Percentiles rank a stretch among this genome's conserved stretches.
These are phyloP conservation scores for Xylaria sp. DNA, from an alignment of 2,329 filamentous ascomycete species.

Conservation along the genomic window DNA sequence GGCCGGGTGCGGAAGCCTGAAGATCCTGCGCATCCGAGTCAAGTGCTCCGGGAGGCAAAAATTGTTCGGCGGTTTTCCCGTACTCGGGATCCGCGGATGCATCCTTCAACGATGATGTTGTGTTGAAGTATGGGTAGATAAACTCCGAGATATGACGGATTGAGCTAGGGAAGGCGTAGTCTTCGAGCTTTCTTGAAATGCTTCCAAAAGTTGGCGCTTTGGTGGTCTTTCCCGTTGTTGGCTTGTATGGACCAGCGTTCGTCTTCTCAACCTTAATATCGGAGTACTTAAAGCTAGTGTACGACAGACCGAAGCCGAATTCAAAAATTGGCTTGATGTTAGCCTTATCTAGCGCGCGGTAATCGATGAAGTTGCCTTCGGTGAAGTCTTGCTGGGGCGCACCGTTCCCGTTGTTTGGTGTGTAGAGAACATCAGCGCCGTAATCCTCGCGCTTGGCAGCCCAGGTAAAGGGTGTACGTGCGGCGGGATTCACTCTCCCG, in stretches of 20 bases:
- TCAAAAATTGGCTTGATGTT: conserved; percentile 78
- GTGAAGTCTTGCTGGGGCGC: conserved; percentile 79
- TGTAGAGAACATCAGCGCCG: conserved; percentile 73
- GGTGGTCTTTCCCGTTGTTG: conserved; percentile 70
- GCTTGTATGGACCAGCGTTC: conserved; percentile 63
- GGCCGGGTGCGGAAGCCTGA: conserved; percentile 55
- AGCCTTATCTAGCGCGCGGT: conserved; percentile 77
- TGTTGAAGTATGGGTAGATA: conserved; percentile 80
- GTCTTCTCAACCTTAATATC: conserved; percentile 68
- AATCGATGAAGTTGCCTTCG: conserved; percentile 86
- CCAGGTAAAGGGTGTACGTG: conserved; percentile 84
- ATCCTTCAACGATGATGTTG: conserved; percentile 63
- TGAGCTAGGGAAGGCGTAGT: conserved; percentile 74
- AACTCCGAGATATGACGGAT: conserved; percentile 64
- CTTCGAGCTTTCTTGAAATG: conserved; percentile 68
- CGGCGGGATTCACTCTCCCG: conserved; percentile 80
- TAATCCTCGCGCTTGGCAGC: conserved; percentile 75
- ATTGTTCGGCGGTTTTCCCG: conserved; percentile 66
- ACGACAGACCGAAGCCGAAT: conserved; percentile 83
- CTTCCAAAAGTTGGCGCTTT: conserved; percentile 74
- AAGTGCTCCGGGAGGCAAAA: conserved; percentile 68
- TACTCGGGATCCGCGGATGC: conserved; percentile 70
- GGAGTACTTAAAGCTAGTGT: conserved; percentile 83
- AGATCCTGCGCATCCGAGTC: conserved; percentile 68
- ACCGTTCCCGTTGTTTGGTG: conserved; percentile 73